Conservation (phyloP, 2,329 filamentous ascomycete genomes). For the Cladosporium sp. region DNA sequence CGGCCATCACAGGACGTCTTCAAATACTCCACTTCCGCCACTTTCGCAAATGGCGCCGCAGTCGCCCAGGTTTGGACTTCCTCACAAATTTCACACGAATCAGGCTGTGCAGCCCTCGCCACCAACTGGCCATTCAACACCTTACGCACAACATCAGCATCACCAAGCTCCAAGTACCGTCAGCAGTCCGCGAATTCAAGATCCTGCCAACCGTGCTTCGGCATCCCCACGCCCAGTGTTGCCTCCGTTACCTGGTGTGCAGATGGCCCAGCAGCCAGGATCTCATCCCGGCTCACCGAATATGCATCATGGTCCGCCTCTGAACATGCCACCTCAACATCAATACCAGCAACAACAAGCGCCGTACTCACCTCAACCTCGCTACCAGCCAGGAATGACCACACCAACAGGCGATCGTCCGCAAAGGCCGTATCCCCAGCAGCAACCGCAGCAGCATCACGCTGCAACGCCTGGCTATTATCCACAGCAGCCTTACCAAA, state of each 20-base stretch:
- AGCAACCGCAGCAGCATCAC: slow-evolving; percentile 25
- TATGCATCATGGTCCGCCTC: slow-evolving; percentile 14
- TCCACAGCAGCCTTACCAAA: slow-evolving; percentile 23
- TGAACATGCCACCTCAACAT: slow-evolving; percentile 14
- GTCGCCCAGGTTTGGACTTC: slow-evolving; percentile 27
- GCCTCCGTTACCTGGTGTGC: slow-evolving; percentile 35
- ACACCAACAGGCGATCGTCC: slow-evolving; percentile 12
- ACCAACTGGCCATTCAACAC: slow-evolving; percentile 24
- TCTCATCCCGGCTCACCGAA: slow-evolving; percentile 14
- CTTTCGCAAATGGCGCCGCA: slow-evolving; percentile 34
- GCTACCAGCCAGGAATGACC: slow-evolving; percentile 25
- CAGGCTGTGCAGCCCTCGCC: slow-evolving; percentile 32
- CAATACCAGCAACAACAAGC: slow-evolving; percentile 27
- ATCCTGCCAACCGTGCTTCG: slow-evolving; percentile 27
- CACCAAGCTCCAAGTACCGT: slow-evolving; percentile 21
- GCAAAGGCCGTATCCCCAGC: slow-evolving; percentile 1
- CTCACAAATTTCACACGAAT: slow-evolving; percentile 23
- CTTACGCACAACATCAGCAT: slow-evolving; percentile 31
- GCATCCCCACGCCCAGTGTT: slow-evolving; percentile 35
- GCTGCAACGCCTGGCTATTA: slow-evolving; percentile 30
- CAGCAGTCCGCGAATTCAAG: slow-evolving; percentile 31
- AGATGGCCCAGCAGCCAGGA: slow-evolving; percentile 21
- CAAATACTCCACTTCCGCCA: slow-evolving; percentile 30
- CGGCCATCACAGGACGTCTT: slow-evolving; percentile 26
- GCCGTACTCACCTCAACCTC: slow-evolving; percentile 7